A percentile compares a stretch with the other conserved stretches of the same genome.
phyloP scores from a whole-genome alignment of 2,329 filamentous ascomycete species.

The Venturia pyrina region DNA sequence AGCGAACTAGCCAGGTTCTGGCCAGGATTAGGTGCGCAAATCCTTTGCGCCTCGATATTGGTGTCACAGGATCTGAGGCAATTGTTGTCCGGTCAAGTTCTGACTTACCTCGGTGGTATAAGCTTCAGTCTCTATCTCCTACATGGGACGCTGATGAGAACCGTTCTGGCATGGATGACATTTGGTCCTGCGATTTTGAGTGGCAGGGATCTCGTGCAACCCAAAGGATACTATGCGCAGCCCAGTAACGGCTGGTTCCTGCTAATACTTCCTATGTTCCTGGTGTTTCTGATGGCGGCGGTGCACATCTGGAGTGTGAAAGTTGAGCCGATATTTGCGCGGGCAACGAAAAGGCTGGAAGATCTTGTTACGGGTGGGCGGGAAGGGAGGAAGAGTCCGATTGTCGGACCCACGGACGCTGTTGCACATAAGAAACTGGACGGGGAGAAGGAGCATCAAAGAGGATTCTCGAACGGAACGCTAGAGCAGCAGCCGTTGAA shows the following conservation, averaged over 20 bases:
- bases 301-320: constrained; percentile 1
- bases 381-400: background rate
- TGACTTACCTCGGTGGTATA: constrained; percentile 21
- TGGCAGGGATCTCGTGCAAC: background rate
- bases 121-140: constrained; percentile 23
- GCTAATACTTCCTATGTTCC: background rate
- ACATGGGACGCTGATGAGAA: constrained; percentile 21
- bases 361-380: constrained; percentile 4
- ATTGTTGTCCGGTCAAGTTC: constrained; percentile 16
- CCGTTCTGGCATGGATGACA: constrained; percentile 19
- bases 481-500: background rate
- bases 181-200: constrained; percentile 15
- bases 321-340: constrained; percentile 8
- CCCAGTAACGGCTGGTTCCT: background rate
- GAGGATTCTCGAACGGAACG: background rate
- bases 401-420: background rate
- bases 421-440: background rate
- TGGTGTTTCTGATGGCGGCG: background rate
- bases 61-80: constrained; percentile 18
- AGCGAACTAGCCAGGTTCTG: constrained; percentile 19
- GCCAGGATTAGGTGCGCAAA: constrained; percentile 18
- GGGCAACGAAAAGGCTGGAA: constrained; percentile 1
- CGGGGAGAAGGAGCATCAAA: background rate
- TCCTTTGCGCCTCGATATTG: constrained; percentile 19
- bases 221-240: background rate